Percentiles rank a stretch among this genome's conserved stretches.
These are phyloP conservation scores for Spergularia marina DNA, from an alignment of 148 eudicot genomes.

Conservation along the genomic window DNA sequence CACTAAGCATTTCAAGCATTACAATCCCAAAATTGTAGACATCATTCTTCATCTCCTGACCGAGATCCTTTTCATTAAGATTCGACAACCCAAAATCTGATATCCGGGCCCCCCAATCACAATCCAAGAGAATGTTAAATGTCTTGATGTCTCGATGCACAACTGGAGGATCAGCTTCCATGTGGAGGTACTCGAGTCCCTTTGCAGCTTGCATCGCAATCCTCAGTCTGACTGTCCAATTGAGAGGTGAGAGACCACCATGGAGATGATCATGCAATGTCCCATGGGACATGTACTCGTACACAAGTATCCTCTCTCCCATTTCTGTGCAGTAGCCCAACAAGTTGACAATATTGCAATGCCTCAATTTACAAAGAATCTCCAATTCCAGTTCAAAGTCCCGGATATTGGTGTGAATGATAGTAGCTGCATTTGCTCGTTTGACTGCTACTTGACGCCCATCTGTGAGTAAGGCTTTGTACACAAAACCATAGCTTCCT, in stretches of 20 bases:
- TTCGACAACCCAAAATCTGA: conserved; percentile 73
- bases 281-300: conserved; percentile 91
- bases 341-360: conserved; percentile 76
- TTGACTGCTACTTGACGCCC: conserved; percentile 90
- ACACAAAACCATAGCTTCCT: conserved; percentile 95
- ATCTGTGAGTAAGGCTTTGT: conserved; percentile 74
- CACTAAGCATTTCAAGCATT: conserved; percentile 80
- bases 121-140: conserved; percentile 76
- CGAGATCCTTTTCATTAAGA: conserved; percentile 50
- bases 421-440: conserved; percentile 95
- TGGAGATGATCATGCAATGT: conserved; percentile 91
- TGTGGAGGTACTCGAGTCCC: conserved; percentile 87
- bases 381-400: conserved; percentile 85
- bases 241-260: conserved; percentile 76
- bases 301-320: conserved; percentile 95
- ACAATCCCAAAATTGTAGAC: conserved; percentile 78
- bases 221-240: conserved; percentile 63
- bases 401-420: conserved; percentile 79
- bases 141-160: conserved; percentile 80
- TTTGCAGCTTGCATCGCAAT: conserved; percentile 89
- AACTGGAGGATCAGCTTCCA: conserved; percentile 63
- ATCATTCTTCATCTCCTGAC: conserved; percentile 52
- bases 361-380: conserved; percentile 74
- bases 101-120: conserved; percentile 79
- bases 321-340: conserved; percentile 90